Conservation (phyloP, 2,329 filamentous ascomycete species). For the Claviceps digitariae region DNA sequence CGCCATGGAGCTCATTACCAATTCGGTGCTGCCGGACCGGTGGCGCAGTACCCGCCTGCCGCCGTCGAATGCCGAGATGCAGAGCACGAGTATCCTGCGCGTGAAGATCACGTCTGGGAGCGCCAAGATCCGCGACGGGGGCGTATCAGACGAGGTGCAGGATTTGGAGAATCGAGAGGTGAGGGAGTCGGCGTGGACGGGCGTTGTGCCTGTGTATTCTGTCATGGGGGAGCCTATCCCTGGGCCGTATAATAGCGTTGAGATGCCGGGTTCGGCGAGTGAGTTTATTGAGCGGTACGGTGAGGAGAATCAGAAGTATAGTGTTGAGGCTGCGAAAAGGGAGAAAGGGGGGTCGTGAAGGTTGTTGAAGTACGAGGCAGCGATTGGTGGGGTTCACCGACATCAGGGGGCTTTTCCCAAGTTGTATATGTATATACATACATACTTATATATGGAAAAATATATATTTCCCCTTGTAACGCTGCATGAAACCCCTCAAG, state of each 20-base stretch:
- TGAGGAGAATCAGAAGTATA: slow-evolving; percentile 16
- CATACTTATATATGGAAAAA: too few relatives aligned
- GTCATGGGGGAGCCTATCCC: slow-evolving; percentile 50
- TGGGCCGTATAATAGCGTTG: slow-evolving; percentile 43
- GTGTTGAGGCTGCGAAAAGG: slow-evolving; percentile 14
- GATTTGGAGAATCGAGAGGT: slow-evolving; percentile 32
- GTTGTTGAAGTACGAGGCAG: not conserved
- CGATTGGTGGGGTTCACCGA: not conserved
- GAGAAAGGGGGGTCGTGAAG: slow-evolving; percentile 2
- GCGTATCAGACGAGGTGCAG: slow-evolving; percentile 39
- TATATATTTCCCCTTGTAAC: too few relatives aligned
- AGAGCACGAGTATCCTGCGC: slow-evolving; percentile 57
- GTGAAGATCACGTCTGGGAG: slow-evolving; percentile 58
- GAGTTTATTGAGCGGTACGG: slow-evolving; percentile 28
- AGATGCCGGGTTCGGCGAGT: slow-evolving; percentile 48
- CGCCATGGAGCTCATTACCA: slow-evolving; percentile 67
- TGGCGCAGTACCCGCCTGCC: slow-evolving; percentile 59
- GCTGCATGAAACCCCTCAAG: too few relatives aligned
- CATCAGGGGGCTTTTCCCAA: not conserved
- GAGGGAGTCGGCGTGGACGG: slow-evolving; percentile 36
- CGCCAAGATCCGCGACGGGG: slow-evolving; percentile 58
- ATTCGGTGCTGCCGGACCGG: slow-evolving; percentile 54
- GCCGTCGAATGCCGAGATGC: slow-evolving; percentile 60
- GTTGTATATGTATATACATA: too few relatives aligned
- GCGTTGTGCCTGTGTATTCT: slow-evolving; percentile 49